These are phyloP conservation scores for Kentomonas sorsogonicus DNA, from an alignment of 208 protist species.

Conservation along the genomic window DNA sequence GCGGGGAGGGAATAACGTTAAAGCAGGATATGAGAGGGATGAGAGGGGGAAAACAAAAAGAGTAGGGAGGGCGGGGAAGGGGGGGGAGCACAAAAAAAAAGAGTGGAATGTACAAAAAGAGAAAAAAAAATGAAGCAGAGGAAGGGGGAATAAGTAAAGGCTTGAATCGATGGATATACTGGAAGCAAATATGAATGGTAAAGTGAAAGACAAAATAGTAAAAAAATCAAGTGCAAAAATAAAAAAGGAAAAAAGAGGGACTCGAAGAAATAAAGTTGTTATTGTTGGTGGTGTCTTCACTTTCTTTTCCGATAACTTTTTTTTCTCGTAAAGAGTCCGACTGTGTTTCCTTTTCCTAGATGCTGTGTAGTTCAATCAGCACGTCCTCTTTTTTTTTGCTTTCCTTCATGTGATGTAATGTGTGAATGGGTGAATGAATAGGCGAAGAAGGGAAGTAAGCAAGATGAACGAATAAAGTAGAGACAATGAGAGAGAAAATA, in stretches of 20 bases:
- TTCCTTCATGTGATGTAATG: too few species aligned
- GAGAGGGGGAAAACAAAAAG: slow-evolving; percentile 2
- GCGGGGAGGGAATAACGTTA: too few species aligned
- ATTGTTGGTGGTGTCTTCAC: background rate
- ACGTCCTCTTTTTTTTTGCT: too few species aligned
- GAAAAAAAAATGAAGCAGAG: slow-evolving; percentile 11
- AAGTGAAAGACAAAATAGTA: slow-evolving; percentile 10
- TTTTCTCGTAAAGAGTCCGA: too few species aligned
- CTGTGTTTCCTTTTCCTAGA: too few species aligned
- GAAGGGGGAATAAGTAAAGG: slow-evolving; percentile 12
- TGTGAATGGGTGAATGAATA: too few species aligned
- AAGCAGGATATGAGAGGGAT: background rate
- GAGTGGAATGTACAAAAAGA: background rate
- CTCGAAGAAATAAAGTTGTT: background rate
- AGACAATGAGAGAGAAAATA: too few species aligned
- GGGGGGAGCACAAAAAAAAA: slow-evolving; percentile 8
- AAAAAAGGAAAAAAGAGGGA: slow-evolving; percentile 8
- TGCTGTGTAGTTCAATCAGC: too few species aligned
- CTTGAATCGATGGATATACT: background rate
- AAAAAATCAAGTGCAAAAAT: slow-evolving; percentile 13
- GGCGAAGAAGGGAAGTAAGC: too few species aligned
- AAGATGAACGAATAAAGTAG: too few species aligned
- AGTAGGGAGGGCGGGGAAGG: slow-evolving; percentile 2
- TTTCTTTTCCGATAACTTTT: slow-evolving; percentile 1
- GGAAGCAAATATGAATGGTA: slow-evolving; percentile 10